Percentiles rank a stretch among this genome's conserved stretches.
phyloP scores from a whole-genome alignment of 1,139 yeast genomes.

The Diutina siamensis region DNA sequence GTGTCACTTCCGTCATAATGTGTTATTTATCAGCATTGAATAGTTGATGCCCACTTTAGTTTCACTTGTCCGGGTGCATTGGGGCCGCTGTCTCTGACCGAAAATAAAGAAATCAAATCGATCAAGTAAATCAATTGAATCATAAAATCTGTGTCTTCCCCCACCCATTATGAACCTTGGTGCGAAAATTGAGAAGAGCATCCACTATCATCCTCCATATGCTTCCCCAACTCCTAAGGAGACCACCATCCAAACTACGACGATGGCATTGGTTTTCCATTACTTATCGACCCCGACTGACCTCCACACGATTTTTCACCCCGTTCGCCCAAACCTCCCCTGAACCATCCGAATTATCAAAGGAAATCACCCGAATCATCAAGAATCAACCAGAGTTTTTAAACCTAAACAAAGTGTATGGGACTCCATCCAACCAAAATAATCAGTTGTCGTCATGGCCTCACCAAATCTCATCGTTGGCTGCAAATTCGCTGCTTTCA shows the following conservation, averaged over 20 bases:
- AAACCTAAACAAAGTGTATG: constrained; percentile 8
- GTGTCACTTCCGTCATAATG: too few species aligned
- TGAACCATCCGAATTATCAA: background rate
- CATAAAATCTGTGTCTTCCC: too few species aligned
- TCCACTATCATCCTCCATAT: background rate
- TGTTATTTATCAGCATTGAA: too few species aligned
- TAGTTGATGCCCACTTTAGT: too few species aligned
- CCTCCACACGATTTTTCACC: background rate
- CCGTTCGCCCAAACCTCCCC: background rate
- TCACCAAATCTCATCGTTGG: constrained; percentile 8
- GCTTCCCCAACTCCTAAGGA: too few species aligned
- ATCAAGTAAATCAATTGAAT: too few species aligned
- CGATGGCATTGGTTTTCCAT: background rate
- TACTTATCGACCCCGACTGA: background rate
- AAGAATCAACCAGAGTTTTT: constrained; percentile 6
- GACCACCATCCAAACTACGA: background rate
- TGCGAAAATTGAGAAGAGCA: background rate
- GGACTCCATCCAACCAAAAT: constrained; percentile 8
- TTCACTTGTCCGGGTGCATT: too few species aligned
- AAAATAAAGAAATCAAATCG: too few species aligned
- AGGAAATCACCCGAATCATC: background rate
- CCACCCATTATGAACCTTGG: background rate
- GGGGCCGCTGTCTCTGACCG: too few species aligned
- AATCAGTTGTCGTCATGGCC: constrained; percentile 7
- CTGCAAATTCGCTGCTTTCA: constrained; percentile 8